Base-by-base conservation (phyloP, 176 grass and related monocot genomes). In the Ensete ventricosum region DNA sequence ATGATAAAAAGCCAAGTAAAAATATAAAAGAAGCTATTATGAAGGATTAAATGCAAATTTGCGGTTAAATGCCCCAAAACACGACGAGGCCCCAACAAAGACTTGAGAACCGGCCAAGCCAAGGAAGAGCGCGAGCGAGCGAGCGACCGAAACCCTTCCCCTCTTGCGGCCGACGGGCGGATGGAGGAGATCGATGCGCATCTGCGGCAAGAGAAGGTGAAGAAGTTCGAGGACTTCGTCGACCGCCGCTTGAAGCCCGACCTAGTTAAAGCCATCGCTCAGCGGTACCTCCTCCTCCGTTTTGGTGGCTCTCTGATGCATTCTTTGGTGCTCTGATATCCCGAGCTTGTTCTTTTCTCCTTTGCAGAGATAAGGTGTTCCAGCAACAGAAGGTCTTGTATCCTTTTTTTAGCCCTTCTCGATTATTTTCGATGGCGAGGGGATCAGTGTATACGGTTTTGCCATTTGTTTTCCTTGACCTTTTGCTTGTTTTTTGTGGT, bases 301-400 rank as follows among this genome's bases (percentile, higher is more conserved):
- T 29, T 59, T n/a, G 9, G 25, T 73, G 13, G 11, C 52, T 29
- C 0, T 29, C 54, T 2, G 1, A 50, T 6, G 14, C 26, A 43
- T 73, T 21, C 12, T 26, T 69, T 54, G 22, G 63, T 13, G 34
- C 34, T 43, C 34, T 43, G 34, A 43, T 43, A 43, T 6, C 34
- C 34, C 14, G 49, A 29, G 10, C 21, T 67, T 62, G 8, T 82
- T 34, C 12, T 74, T 52, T 72, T 65, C 48, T 80, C 3, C 52
- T 53, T 67, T 50, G 66, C 80, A 86, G 84, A 0, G 88, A 97
- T 73, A 89, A 93, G 26, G 75, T 97, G 57, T 87, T 97, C 50
- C 74, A 85, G 59, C 85, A 91, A 80, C 90, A 97, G 80, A 93
- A 93, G 82, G 82, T 87, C 53, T 93, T 93, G 94, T 97, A 93